Percentiles rank a stretch among this genome's conserved stretches.
phyloP scores from a whole-genome alignment of 2,329 filamentous ascomycete genomes.

The Knoxdaviesia proteae region DNA sequence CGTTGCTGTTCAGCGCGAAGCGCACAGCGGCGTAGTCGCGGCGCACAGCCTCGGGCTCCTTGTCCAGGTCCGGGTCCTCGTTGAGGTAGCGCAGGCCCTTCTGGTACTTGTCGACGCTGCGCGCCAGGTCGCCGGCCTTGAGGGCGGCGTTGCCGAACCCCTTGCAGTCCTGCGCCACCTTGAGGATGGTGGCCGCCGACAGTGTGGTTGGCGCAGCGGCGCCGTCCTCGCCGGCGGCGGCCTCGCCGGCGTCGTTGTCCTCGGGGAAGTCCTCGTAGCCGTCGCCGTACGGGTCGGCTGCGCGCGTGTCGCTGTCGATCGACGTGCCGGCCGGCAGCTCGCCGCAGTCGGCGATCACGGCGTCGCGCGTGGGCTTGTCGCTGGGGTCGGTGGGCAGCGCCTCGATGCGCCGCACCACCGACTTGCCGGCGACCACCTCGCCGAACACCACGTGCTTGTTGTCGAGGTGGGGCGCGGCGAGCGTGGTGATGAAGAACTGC shows the following conservation, averaged over 20 bases:
- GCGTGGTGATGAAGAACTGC: slow-evolving; percentile 96
- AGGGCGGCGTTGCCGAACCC: slow-evolving; percentile 84
- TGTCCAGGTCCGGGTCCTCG: slow-evolving; percentile 57
- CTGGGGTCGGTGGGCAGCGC: slow-evolving; percentile 51
- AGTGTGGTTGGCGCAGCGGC: slow-evolving; percentile 14
- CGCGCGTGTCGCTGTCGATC: slow-evolving; percentile 42
- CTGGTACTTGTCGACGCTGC: slow-evolving; percentile 78
- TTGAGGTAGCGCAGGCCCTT: slow-evolving; percentile 81
- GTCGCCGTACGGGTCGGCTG: slow-evolving; percentile 66
- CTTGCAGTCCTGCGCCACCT: slow-evolving; percentile 72
- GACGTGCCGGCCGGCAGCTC: slow-evolving; percentile 58
- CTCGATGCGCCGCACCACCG: slow-evolving; percentile 74
- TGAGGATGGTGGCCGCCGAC: slow-evolving; percentile 45
- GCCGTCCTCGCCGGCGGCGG: slow-evolving; percentile 29
- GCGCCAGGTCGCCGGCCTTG: slow-evolving; percentile 49
- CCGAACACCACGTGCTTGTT: slow-evolving; percentile 96
- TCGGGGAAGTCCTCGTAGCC: slow-evolving; percentile 91
- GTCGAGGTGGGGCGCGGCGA: slow-evolving; percentile 84
- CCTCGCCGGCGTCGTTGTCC: slow-evolving; percentile 41
- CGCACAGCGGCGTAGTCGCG: slow-evolving; percentile 51
- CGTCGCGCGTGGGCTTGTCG: slow-evolving; percentile 61
- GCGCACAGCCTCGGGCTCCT: slow-evolving; percentile 48
- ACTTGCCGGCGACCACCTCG: slow-evolving; percentile 83
- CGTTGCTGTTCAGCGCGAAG: slow-evolving; percentile 75
- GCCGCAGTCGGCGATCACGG: slow-evolving; percentile 64